Evolutionary conservation across 371 early-diverging fungal species (phyloP), one percentile per base, ranked within the genome.

Genomic region (Globomyces sp.): DNA sequence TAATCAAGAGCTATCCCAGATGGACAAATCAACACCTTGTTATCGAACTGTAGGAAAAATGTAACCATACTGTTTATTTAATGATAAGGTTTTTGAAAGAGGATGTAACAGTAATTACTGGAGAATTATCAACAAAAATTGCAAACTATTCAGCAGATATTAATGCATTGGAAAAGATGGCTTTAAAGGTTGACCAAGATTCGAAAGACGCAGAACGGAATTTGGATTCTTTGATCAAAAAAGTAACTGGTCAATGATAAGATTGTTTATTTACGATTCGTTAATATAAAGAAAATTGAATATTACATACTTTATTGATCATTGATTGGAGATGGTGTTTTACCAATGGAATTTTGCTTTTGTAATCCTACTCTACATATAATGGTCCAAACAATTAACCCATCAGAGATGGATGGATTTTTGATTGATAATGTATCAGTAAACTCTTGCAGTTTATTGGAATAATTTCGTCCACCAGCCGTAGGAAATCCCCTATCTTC

Each of bases 211-310:
- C 13, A 36, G 61, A 60, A 37, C 42, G 40, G 0, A 60, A 60
- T 34, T 46, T 60, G 61, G 49, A 45, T 6, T 36, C 36, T 60
- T 46, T 60, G 61, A 45, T 60, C 41, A 60, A 60, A 36, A 60
- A 60, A 36, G 61, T 60, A 13, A 13, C 51, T 51, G 51, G 24
- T 24, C 24, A 24, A 24, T 24, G 24, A 24, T 24, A 24, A 24
- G 24, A 24, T 24, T 24, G 24, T 24, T 24, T 24, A 24, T 24
- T 24, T 24, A 24, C 24, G 24, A 24, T 24, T 24, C 24, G 24
- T 24, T 24, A 24, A 24, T 24, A 24, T 24, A 24, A 24, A 24
- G 24, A 24, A 24, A 24, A 24, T 24, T 24, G 24, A 24, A 24
- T 24, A 24, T 24, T 24, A 24, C 24, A 24, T 24, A 24, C 24